These are phyloP conservation scores for Puccinia novopanici DNA, from an alignment of 1,284 basidiomycete species.

Conservation along the genomic window DNA sequence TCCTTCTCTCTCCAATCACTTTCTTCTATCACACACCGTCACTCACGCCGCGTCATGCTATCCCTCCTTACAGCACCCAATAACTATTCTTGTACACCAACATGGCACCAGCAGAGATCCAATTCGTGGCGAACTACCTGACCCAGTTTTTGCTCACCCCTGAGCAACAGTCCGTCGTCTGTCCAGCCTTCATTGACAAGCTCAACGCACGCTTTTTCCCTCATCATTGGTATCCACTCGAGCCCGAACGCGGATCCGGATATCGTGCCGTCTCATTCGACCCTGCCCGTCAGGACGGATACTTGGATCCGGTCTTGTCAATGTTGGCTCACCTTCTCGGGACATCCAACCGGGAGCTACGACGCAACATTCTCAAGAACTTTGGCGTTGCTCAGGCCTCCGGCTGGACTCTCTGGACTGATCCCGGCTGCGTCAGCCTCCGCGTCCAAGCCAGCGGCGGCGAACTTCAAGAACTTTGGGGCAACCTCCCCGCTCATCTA, in stretches of 20 bases:
- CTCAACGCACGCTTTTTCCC: conserved; percentile 23
- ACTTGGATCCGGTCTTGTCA: conserved; percentile 27
- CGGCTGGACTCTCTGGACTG: conserved; percentile 40
- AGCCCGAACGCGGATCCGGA: conserved; percentile 43
- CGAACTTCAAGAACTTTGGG: conserved; percentile 43
- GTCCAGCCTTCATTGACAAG: conserved; percentile 6
- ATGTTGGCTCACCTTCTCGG: conserved; percentile 6
- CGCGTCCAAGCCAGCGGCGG: conserved; percentile 4
- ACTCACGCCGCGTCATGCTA: not conserved
- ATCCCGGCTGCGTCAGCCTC: conserved; percentile 44
- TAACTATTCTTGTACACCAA: not conserved
- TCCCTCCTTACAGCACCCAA: not conserved
- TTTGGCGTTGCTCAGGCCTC: not conserved
- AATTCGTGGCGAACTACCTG: conserved; percentile 33
- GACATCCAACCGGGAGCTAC: not conserved
- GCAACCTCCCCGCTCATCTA: conserved; percentile 24
- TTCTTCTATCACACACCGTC: not conserved
- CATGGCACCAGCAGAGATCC: conserved; percentile 30
- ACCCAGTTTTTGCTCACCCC: conserved; percentile 2
- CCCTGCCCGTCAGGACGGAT: conserved; percentile 34
- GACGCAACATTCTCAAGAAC: conserved; percentile 14
- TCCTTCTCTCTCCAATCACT: not conserved
- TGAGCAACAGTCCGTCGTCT: not conserved
- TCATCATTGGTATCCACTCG: conserved; percentile 32
- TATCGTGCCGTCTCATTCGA: conserved; percentile 42